A percentile compares a stretch with the other conserved stretches of the same genome.
These are phyloP conservation scores for Ordospora colligata DNA, from an alignment of 371 early-diverging fungal genomes.

Conservation along the genomic window DNA sequence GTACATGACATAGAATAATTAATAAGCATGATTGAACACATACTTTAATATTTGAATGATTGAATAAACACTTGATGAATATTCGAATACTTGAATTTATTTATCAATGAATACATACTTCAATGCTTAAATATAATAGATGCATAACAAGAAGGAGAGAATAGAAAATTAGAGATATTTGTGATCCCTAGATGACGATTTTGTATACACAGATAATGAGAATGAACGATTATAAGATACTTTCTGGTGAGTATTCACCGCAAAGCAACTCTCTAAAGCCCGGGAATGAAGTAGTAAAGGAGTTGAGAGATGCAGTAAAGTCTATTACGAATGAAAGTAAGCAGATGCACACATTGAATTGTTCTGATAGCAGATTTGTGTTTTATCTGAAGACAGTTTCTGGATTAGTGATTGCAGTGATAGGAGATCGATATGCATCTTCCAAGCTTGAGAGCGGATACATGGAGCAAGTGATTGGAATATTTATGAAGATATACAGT, in stretches of 20 bases:
- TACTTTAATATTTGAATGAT: neutral
- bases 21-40: too few species aligned
- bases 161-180: neutral
- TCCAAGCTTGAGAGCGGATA: conserved; percentile 17
- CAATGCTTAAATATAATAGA: too few species aligned
- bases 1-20: too few species aligned
- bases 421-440: conserved; percentile 4
- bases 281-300: conserved; percentile 32
- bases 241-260: conserved; percentile 31
- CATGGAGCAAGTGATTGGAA: conserved; percentile 5
- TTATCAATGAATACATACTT: too few species aligned
- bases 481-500: neutral
- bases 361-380: neutral
- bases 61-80: too few species aligned
- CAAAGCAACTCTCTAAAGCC: conserved; percentile 5
- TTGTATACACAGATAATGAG: conserved; percentile 45
- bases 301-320: conserved; percentile 16
- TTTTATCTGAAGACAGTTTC: neutral
- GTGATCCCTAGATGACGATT: conserved; percentile 34
- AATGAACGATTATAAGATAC: conserved; percentile 25
- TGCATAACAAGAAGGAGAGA: neutral
- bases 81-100: too few species aligned
- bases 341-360: neutral
- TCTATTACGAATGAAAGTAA: neutral
- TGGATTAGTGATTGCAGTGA: conserved; percentile 9